Evolutionary conservation across 2,329 filamentous ascomycete genomes (phyloP), one percentile per base, ranked within the genome.

Genomic region (Penicillium sclerotiorum): DNA sequence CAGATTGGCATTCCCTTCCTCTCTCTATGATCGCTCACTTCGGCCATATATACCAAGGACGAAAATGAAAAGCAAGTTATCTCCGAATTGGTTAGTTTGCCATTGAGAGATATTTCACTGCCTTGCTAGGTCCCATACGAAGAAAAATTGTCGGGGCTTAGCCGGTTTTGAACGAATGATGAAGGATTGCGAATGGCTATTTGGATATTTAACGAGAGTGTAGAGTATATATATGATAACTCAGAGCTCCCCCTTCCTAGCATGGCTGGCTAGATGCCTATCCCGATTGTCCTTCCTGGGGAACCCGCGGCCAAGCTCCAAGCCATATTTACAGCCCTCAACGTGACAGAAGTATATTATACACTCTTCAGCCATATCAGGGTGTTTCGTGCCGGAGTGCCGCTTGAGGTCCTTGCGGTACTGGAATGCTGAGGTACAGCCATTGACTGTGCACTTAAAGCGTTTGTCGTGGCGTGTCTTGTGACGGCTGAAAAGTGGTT

Each of bases 341-440:
- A 36, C 32, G 32, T 36, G 32, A 36, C 32, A 36, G 32, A 36
- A 36, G 32, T n/a, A 36, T 36, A 36, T 36, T 36, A n/a, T 36
- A 36, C 32, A 36, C 32, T 36, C 32, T 36, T 36, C 32, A 36
- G 12, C 32, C 32, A 36, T 36, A n/a, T 36, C 15, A n/a, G 32
- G 32, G 32, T 15, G 32, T n/a, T 36, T 36, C 32, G 32, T n/a
- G n/a, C n/a, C n/a, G n/a, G n/a, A n/a, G n/a, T n/a, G n/a, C n/a
- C n/a, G n/a, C n/a, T n/a, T n/a, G n/a, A n/a, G n/a, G n/a, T n/a
- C n/a, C n/a, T n/a, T n/a, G n/a, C n/a, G n/a, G n/a, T 36, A 8
- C 32, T 36, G 32, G 7, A 36, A 36, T 36, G 32, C 32, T 36
- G 32, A 36, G 32, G 32, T n/a, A 36, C 32, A 36, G 32, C 32